Evolutionary conservation across 106 monocot genomes (phyloP), one percentile per base, ranked within the genome.

Genomic region (Iris macrosiphon): DNA sequence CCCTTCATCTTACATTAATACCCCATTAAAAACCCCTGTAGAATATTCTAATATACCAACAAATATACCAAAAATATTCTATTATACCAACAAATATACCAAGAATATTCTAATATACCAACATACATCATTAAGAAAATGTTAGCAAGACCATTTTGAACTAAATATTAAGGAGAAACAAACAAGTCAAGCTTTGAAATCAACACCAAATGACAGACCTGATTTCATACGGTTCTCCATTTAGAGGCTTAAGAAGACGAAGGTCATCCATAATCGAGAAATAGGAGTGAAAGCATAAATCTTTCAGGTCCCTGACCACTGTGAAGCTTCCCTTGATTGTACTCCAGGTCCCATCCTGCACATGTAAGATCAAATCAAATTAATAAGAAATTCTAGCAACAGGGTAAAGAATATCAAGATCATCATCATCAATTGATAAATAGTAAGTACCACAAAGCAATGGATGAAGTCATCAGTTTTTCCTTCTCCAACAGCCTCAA

Each of bases 401-500:
- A n/a, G n/a, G n/a, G n/a, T n/a, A 32, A 28, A 59, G 6, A 57
- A 57, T 11, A 13, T 40, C 8, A 67, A 27, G 40, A 11, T 11
- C 28, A 9, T 0, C 11, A 2, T 13, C 14, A 40, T 18, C 18
- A 16, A 55, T 26, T 32, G 52, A 42, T 6, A 25, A 15, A 45
- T n/a, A 19, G 65, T 18, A 26, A 31, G 2, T 87, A 98, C 90
- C 82, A 63, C 18, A 61, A 87, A 67, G 67, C 91, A 98, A 59
- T 87, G 91, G 45, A 57, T 46, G 32, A 98, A 81, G 3, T 70
- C 38, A 39, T 87, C 59, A 29, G 61, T 31, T 44, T 79, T 91
- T 58, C 77, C 96, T 78, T 98, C 87, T 51, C 89, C 91, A 67
- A 98, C 79, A 40, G 98, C 98, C 25, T 83, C 78, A 67, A 98